Evolutionary conservation across 352 stramenopile genomes (phyloP), one percentile per base, ranked within the genome.

Genomic region (Achlya hypogyna): DNA sequence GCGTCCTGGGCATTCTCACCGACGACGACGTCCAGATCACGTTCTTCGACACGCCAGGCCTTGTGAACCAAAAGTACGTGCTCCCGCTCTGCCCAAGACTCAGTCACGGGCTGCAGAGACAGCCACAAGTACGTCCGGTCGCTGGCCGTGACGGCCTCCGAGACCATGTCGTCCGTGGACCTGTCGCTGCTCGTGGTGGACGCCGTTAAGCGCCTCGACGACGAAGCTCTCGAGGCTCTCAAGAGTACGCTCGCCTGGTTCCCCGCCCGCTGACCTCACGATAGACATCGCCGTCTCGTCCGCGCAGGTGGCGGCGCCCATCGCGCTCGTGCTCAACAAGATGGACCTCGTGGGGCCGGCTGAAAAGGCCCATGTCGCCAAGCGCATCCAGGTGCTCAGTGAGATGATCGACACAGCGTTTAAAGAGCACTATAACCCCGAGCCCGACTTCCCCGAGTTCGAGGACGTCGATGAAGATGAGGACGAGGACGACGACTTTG

Each of bases 291-390:
- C 91, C 59, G 90, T 76, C 10, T 86, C 82, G 38, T 92, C 83
- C 12, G 85, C 85, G 23, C 78, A 90, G 40, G 78, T 89, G 20
- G 74, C 74, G 25, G 88, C 83, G 20, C 85, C 85, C 20, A 87
- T 88, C 18, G 88, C 91, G 80, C 81, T 94, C 38, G 81, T 94
- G 43, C 86, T 94, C 79, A 94, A 94, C 74, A 94, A 94, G 64
- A 66, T 66, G 53, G 64, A 70, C 47, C 40, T 70, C 25, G 64
- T 70, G 20, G 53, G 64, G 72, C 12, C 75, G 81, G 62, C 51
- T 69, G 45, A 72, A 28, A 23, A 90, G 84, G 53, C 47, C 6
- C 32, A 58, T 38, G 45, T 91, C 23, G 72, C 78, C 5, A 74
- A 82, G 25, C 87, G 87, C 58, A 81, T 92, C 51, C 78, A 82